These are phyloP conservation scores for Phycomyces blakesleeanus DNA, from an alignment of 192 early-diverging fungal species.

Conservation along the genomic window DNA sequence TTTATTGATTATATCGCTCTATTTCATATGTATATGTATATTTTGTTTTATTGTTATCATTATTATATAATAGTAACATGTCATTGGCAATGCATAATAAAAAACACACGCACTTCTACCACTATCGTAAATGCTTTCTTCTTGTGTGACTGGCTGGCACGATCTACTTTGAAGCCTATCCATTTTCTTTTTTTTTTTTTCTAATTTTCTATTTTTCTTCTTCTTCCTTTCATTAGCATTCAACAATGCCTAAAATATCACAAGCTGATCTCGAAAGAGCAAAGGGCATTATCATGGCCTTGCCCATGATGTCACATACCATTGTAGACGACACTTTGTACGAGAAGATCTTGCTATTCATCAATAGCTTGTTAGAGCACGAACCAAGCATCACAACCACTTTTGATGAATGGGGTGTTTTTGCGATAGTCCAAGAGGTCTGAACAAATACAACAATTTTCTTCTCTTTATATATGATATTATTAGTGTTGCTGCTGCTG, in stretches of 20 bases:
- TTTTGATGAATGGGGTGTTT: constrained; percentile 39
- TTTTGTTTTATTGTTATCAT: too few species aligned
- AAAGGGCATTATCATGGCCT: constrained; percentile 45
- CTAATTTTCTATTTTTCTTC: neutral
- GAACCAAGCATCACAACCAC: constrained; percentile 27
- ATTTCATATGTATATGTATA: too few species aligned
- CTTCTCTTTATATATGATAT: too few species aligned
- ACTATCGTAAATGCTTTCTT: too few species aligned
- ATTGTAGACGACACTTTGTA: constrained; percentile 76
- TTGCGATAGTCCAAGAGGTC: constrained; percentile 32
- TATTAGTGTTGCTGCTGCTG: too few species aligned
- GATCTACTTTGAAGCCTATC: neutral
- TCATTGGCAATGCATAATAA: too few species aligned
- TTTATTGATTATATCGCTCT: too few species aligned
- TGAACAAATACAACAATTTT: neutral
- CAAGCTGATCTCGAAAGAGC: constrained; percentile 28
- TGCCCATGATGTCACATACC: constrained; percentile 62
- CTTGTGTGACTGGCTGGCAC: too few species aligned
- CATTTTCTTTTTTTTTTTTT: neutral
- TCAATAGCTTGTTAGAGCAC: constrained; percentile 41
- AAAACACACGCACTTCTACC: too few species aligned
- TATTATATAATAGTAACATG: too few species aligned
- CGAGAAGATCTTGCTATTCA: constrained; percentile 71
- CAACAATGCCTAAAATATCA: neutral
- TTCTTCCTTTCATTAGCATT: neutral